Conservation (phyloP, 2,329 filamentous ascomycete genomes). For the Annulohypoxylon truncatum region DNA sequence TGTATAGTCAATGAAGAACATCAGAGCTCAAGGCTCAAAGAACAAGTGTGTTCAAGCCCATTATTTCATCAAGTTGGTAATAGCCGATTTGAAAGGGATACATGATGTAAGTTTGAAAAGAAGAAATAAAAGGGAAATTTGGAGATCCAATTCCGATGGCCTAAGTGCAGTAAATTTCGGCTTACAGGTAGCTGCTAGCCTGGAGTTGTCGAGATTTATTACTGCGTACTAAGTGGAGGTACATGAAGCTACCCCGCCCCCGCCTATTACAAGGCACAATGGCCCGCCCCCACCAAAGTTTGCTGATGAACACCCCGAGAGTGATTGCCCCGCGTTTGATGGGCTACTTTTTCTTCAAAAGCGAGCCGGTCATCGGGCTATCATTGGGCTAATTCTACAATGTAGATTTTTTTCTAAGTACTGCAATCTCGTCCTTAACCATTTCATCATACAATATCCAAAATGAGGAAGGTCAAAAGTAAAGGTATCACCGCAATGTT, state of each 20-base stretch:
- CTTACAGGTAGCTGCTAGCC: too few species aligned
- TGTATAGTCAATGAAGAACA: not conserved
- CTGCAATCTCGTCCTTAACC: not conserved
- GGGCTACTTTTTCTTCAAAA: not conserved
- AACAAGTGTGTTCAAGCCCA: not conserved
- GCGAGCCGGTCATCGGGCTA: constrained; percentile 3
- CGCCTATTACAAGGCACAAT: constrained; percentile 19
- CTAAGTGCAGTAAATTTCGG: constrained; percentile 4
- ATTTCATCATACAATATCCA: constrained; percentile 5
- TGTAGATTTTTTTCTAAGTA: not conserved
- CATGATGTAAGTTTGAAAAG: too few species aligned
- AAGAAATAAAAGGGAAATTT: too few species aligned
- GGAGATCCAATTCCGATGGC: not conserved
- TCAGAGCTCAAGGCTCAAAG: not conserved
- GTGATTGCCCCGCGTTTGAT: constrained; percentile 35
- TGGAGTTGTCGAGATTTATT: not conserved
- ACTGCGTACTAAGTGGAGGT: too few species aligned
- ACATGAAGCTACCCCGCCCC: constrained; percentile 36
- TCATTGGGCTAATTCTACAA: constrained; percentile 24
- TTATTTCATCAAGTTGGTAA: not conserved
- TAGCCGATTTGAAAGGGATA: not conserved
- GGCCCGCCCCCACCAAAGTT: constrained; percentile 19
- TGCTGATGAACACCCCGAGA: constrained; percentile 21
- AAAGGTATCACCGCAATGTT: constrained; percentile 17
- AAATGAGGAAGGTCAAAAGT: constrained; percentile 18